A percentile compares a stretch with the other conserved stretches of the same genome.
Evolutionary conservation across 768 basidiomycete genomes (phyloP).

Genomic region (Psilocybe tampanensis): DNA sequence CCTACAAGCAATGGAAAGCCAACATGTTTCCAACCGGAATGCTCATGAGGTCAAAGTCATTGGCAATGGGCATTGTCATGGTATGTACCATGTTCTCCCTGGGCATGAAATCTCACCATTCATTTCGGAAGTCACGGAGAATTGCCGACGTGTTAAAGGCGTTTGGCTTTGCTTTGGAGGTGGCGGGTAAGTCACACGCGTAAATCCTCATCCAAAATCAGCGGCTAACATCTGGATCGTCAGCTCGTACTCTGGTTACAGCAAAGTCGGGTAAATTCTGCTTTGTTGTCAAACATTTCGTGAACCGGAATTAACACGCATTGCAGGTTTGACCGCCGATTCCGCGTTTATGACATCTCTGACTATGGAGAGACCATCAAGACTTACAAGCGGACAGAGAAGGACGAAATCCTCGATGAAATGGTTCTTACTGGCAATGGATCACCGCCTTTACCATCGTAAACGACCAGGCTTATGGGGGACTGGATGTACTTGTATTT

Average conservation of each 20-base stretch:
- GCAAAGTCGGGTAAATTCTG: slow-evolving; percentile 65
- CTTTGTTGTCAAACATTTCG: neutral
- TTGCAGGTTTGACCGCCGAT: slow-evolving; percentile 83
- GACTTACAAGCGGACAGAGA: slow-evolving; percentile 83
- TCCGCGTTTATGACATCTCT: slow-evolving; percentile 85
- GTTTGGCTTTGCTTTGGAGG: slow-evolving; percentile 94
- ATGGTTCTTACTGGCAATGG: slow-evolving; percentile 62
- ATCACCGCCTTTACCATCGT: slow-evolving; percentile 31
- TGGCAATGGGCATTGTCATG: slow-evolving; percentile 89
- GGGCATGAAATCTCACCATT: neutral
- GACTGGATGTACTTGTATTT: neutral
- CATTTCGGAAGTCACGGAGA: slow-evolving; percentile 69
- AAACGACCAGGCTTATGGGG: neutral
- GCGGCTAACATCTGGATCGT: neutral
- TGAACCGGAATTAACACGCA: neutral
- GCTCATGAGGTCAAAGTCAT: slow-evolving; percentile 83
- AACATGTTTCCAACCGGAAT: slow-evolving; percentile 49
- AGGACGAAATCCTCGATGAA: slow-evolving; percentile 66
- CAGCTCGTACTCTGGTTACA: slow-evolving; percentile 83
- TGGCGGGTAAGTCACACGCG: slow-evolving; percentile 59
- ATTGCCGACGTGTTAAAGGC: slow-evolving; percentile 82
- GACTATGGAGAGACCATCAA: slow-evolving; percentile 91
- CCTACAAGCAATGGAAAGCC: slow-evolving; percentile 70
- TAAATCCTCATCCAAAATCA: neutral
- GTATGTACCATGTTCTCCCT: slow-evolving; percentile 39